Conservation (phyloP, 495 filamentous ascomycete species). For the Penicillium manginii region DNA sequence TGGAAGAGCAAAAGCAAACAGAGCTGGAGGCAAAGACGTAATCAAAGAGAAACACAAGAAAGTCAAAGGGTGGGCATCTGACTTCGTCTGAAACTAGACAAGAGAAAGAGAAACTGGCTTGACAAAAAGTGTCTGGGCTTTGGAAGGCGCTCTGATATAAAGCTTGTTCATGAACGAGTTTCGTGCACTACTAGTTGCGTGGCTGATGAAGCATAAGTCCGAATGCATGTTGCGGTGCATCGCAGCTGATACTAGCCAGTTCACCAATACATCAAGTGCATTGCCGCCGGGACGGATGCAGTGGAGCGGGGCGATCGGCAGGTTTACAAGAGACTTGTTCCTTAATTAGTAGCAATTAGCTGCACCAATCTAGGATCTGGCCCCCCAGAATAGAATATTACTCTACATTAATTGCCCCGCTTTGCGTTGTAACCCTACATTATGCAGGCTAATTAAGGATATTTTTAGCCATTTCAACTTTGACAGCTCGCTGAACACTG, state of each 20-base stretch:
- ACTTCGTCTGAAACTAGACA: background rate
- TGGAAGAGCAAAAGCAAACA: slow-evolving; percentile 9
- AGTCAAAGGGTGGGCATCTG: background rate
- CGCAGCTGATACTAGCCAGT: slow-evolving; percentile 8
- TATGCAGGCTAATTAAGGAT: slow-evolving; percentile 19
- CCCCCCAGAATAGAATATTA: slow-evolving; percentile 35
- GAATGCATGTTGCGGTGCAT: slow-evolving; percentile 11
- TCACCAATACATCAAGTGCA: slow-evolving; percentile 18
- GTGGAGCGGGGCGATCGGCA: slow-evolving; percentile 12
- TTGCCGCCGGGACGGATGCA: slow-evolving; percentile 29
- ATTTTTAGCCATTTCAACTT: slow-evolving; percentile 21
- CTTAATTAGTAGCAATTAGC: slow-evolving; percentile 29
- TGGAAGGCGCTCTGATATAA: slow-evolving; percentile 34
- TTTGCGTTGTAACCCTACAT: slow-evolving; percentile 12
- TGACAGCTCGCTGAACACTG: background rate
- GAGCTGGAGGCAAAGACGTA: slow-evolving; percentile 7
- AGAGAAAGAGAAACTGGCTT: background rate
- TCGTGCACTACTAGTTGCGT: slow-evolving; percentile 14
- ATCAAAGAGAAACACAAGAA: slow-evolving; percentile 8
- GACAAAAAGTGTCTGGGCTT: slow-evolving; percentile 6
- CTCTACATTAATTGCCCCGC: slow-evolving; percentile 6
- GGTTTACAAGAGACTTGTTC: slow-evolving; percentile 17
- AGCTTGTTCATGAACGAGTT: slow-evolving; percentile 19
- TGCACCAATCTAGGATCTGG: background rate
- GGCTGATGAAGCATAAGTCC: slow-evolving; percentile 14